A percentile compares a stretch with the other conserved stretches of the same genome.
Evolutionary conservation across 2,329 filamentous ascomycete genomes (phyloP).

Genomic region (Aureobasidium leucospermi): DNA sequence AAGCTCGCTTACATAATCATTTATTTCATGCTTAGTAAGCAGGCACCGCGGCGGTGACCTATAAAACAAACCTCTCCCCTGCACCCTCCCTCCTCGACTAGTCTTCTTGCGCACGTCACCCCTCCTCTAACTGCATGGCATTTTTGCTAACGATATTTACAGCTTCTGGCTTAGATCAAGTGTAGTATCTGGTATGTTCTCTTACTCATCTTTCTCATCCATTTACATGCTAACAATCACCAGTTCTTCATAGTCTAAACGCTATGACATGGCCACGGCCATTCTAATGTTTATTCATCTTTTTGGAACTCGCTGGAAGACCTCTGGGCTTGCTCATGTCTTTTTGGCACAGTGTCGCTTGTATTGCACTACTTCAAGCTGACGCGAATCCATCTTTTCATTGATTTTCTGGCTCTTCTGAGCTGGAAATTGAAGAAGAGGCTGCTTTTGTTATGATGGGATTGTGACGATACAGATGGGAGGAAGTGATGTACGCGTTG

Average conservation of each 20-base stretch:
- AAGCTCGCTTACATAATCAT: not conserved
- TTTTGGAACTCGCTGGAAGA: conserved; percentile 52
- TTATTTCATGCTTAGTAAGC: too few species aligned
- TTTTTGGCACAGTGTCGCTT: conserved; percentile 60
- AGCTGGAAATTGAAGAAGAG: conserved; percentile 23
- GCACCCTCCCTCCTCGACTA: too few species aligned
- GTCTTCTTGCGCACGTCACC: not conserved
- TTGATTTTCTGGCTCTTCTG: conserved; percentile 16
- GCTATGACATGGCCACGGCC: conserved; percentile 71
- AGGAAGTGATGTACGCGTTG: not conserved
- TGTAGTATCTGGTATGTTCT: conserved; percentile 3
- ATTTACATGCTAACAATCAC: not conserved
- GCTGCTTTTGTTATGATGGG: not conserved
- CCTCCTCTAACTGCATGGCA: not conserved
- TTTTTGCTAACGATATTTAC: not conserved
- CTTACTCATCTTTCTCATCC: too few species aligned
- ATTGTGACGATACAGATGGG: not conserved
- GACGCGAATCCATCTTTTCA: conserved; percentile 52
- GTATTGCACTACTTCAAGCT: conserved; percentile 68
- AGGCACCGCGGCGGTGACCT: too few species aligned
- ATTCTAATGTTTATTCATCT: conserved; percentile 75
- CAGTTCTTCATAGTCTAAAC: conserved; percentile 94
- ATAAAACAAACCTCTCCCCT: too few species aligned
- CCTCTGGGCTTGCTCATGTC: conserved; percentile 69
- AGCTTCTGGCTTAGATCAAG: conserved; percentile 13